Evolutionary conservation across 2,329 filamentous ascomycete species (phyloP).

Genomic region (Nannizziopsis barbatae): DNA sequence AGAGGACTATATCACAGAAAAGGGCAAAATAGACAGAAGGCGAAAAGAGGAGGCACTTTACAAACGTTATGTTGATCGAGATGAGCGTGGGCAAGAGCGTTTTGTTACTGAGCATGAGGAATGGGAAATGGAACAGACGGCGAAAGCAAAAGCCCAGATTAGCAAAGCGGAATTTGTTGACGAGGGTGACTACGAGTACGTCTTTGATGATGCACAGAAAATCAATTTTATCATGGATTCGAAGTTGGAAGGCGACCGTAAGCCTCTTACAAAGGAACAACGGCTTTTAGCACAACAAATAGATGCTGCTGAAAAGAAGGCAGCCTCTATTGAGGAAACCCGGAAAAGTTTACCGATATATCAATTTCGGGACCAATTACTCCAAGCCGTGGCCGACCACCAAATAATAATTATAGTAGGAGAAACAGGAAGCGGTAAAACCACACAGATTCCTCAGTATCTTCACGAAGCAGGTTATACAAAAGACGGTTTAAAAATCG

Average conservation of each 20-base stretch:
- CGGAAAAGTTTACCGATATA: slow-evolving; percentile 85
- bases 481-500: slow-evolving; percentile 71
- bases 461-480: slow-evolving; percentile 85
- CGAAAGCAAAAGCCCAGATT: slow-evolving; percentile 80
- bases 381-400: slow-evolving; percentile 73
- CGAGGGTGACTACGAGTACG: slow-evolving; percentile 78
- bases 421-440: slow-evolving; percentile 92
- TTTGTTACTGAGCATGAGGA: slow-evolving; percentile 91
- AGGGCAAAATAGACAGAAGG: slow-evolving; percentile 75
- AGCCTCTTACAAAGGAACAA: slow-evolving; percentile 65
- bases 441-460: slow-evolving; percentile 89
- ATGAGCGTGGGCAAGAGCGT: slow-evolving; percentile 76
- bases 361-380: slow-evolving; percentile 70
- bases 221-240: slow-evolving; percentile 75
- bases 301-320: slow-evolving; percentile 78
- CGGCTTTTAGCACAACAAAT: slow-evolving; percentile 67
- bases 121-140: slow-evolving; percentile 83
- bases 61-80: slow-evolving; percentile 76
- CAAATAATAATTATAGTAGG: slow-evolving; percentile 87
- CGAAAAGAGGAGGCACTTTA: slow-evolving; percentile 85
- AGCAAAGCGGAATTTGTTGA: slow-evolving; percentile 61
- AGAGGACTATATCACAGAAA: slow-evolving; percentile 89
- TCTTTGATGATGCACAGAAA: slow-evolving; percentile 80
- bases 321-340: slow-evolving; percentile 79
- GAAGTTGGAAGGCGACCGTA: slow-evolving; percentile 59